Conservation (phyloP, 2,329 filamentous ascomycete species). For the Tolypocladium paradoxum region DNA sequence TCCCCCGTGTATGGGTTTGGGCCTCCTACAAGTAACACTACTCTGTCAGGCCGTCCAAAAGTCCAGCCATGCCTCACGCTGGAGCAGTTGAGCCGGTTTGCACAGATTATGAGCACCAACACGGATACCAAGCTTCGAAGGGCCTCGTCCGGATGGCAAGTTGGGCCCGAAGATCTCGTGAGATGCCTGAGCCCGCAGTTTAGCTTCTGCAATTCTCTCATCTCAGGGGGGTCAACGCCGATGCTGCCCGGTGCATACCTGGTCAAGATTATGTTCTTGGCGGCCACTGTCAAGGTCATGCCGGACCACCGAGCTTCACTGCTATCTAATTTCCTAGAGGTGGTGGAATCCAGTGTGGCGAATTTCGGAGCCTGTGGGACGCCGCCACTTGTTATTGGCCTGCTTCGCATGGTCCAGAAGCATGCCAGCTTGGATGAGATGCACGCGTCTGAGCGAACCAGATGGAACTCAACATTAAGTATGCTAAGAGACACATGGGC, state of each 20-base stretch:
- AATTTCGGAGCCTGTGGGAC: slow-evolving; percentile 22
- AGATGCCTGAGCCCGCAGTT: slow-evolving; percentile 22
- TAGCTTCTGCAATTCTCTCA: slow-evolving; percentile 27
- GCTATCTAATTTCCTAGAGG: slow-evolving; percentile 24
- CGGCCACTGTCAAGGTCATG: slow-evolving; percentile 22
- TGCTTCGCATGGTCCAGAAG: slow-evolving; percentile 24
- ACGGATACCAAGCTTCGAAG: background rate
- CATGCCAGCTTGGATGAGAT: slow-evolving; percentile 16
- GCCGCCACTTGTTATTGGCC: slow-evolving; percentile 20
- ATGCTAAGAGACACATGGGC: slow-evolving; percentile 6
- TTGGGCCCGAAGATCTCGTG: slow-evolving; percentile 18
- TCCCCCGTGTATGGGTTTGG: background rate
- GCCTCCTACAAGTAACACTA: background rate
- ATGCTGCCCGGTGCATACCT: slow-evolving; percentile 23
- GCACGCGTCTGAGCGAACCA: slow-evolving; percentile 20
- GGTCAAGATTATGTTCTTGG: slow-evolving; percentile 26
- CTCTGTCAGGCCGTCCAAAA: background rate
- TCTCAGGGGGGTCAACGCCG: slow-evolving; percentile 22
- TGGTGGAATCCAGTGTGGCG: slow-evolving; percentile 20
- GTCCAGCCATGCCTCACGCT: background rate
- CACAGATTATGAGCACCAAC: background rate
- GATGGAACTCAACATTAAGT: slow-evolving; percentile 18
- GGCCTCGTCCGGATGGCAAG: background rate
- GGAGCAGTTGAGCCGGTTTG: slow-evolving; percentile 2
- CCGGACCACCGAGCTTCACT: slow-evolving; percentile 22